Evolutionary conservation across 495 filamentous ascomycete genomes (phyloP).

Genomic region (Penicillium arizonense): DNA sequence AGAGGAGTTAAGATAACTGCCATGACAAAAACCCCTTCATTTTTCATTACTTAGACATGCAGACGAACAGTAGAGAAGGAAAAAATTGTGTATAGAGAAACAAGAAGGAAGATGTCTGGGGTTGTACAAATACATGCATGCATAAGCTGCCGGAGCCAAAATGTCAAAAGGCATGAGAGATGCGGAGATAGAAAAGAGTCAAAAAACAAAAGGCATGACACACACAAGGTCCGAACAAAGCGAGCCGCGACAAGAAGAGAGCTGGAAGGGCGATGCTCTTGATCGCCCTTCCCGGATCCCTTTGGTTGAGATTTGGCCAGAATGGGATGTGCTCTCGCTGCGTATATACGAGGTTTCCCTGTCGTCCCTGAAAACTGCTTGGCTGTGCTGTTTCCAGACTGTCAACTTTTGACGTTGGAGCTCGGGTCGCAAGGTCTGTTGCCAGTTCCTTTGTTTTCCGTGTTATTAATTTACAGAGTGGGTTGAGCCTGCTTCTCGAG

Average conservation of each 20-base stretch:
- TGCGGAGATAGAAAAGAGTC: conserved; percentile 17
- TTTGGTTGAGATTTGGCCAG: neutral
- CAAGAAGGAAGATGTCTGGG: conserved; percentile 26
- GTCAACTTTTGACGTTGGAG: neutral
- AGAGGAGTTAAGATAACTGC: neutral
- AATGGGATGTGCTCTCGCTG: neutral
- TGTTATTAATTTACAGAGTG: conserved; percentile 39
- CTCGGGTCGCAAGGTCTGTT: conserved; percentile 7
- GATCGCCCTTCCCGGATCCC: neutral
- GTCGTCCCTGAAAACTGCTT: neutral
- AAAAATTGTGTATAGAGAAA: conserved; percentile 22
- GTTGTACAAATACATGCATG: conserved; percentile 49
- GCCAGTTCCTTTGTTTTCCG: conserved; percentile 17
- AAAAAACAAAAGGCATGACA: conserved; percentile 14
- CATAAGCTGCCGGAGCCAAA: conserved; percentile 39
- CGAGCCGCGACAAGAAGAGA: neutral
- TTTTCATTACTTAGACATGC: conserved; percentile 35
- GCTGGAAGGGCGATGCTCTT: neutral
- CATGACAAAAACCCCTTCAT: conserved; percentile 6
- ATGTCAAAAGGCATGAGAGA: conserved; percentile 28
- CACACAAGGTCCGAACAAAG: conserved; percentile 3
- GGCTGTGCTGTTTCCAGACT: neutral
- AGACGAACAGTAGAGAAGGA: conserved; percentile 26
- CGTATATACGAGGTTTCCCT: too few relatives aligned
- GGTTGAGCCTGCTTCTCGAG: conserved; percentile 37